phyloP scores from a whole-genome alignment of 805 yeast species.

The Suhomyces emberorum region DNA sequence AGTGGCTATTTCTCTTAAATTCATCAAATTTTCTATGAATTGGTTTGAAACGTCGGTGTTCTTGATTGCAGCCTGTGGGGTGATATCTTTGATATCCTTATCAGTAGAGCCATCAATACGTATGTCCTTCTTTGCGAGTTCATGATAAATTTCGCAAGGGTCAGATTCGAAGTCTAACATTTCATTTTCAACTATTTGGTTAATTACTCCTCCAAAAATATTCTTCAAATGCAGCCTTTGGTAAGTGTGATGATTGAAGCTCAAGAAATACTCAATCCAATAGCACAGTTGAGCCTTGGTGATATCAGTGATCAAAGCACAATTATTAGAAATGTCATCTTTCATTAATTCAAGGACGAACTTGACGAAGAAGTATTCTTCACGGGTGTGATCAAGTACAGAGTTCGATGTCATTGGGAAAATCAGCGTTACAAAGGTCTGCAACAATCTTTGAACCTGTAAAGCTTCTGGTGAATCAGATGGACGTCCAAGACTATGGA shows the following conservation, averaged over 20 bases:
- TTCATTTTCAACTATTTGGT: conserved; percentile 41
- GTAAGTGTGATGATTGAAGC: conserved; percentile 45
- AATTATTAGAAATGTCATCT: conserved; percentile 33
- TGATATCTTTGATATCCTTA: conserved; percentile 30
- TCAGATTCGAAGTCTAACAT: conserved; percentile 73
- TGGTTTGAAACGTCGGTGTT: conserved; percentile 67
- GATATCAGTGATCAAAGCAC: conserved; percentile 31
- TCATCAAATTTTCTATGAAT: conserved; percentile 72
- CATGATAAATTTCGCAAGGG: conserved; percentile 57
- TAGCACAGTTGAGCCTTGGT: conserved; percentile 33
- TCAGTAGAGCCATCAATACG: conserved; percentile 33
- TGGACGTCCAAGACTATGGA: conserved; percentile 26
- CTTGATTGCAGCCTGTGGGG: conserved; percentile 71
- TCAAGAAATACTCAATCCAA: conserved; percentile 46
- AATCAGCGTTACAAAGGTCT: conserved; percentile 19
- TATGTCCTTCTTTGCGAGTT: conserved; percentile 36
- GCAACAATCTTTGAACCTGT: conserved; percentile 19
- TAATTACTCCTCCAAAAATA: conserved; percentile 37
- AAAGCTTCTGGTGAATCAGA: conserved; percentile 5
- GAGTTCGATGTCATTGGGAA: conserved; percentile 32
- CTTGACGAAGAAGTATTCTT: conserved; percentile 64
- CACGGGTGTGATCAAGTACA: conserved; percentile 49
- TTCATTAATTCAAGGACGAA: conserved; percentile 48
- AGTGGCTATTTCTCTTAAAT: conserved; percentile 66
- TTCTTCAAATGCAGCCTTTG: conserved; percentile 46